Percentiles rank a stretch among this genome's conserved stretches.
Evolutionary conservation across 768 basidiomycete genomes (phyloP).

Genomic region (Suillus americanus): DNA sequence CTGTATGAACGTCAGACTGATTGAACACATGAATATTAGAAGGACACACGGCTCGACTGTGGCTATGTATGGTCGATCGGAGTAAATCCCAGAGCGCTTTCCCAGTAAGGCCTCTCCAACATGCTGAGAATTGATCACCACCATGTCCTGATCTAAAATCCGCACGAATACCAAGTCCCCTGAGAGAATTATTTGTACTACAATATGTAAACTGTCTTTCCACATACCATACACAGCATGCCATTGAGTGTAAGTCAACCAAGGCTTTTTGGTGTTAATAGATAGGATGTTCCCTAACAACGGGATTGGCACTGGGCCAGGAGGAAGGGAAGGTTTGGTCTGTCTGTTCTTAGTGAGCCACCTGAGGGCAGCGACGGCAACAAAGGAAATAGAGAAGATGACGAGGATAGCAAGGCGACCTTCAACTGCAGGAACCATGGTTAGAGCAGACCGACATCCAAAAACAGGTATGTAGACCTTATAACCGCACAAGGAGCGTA

Average conservation of each 20-base stretch:
- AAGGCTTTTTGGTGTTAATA: constrained; percentile 2
- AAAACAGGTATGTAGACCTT: background rate
- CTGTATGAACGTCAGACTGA: background rate
- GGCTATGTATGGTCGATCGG: constrained; percentile 8
- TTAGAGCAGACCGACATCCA: background rate
- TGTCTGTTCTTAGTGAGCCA: constrained; percentile 3
- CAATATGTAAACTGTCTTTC: background rate
- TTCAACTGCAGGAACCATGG: background rate
- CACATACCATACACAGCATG: constrained; percentile 5
- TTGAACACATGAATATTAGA: background rate
- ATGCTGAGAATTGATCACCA: constrained; percentile 3
- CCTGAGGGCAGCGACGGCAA: background rate
- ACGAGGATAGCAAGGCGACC: background rate
- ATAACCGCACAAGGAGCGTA: no score
- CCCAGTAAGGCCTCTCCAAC: background rate
- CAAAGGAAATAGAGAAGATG: background rate
- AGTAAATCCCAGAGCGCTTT: constrained; percentile 9
- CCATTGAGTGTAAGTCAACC: constrained; percentile 4
- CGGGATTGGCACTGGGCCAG: constrained; percentile 47
- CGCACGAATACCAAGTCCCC: constrained; percentile 2
- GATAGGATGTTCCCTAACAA: constrained; percentile 18
- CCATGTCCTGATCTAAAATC: background rate
- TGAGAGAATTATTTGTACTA: background rate
- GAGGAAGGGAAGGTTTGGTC: constrained; percentile 30
- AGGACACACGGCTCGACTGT: background rate